Evolutionary conservation across 2,329 filamentous ascomycete genomes (phyloP), one percentile per base, ranked within the genome.

Genomic region (Fusarium zealandicum): DNA sequence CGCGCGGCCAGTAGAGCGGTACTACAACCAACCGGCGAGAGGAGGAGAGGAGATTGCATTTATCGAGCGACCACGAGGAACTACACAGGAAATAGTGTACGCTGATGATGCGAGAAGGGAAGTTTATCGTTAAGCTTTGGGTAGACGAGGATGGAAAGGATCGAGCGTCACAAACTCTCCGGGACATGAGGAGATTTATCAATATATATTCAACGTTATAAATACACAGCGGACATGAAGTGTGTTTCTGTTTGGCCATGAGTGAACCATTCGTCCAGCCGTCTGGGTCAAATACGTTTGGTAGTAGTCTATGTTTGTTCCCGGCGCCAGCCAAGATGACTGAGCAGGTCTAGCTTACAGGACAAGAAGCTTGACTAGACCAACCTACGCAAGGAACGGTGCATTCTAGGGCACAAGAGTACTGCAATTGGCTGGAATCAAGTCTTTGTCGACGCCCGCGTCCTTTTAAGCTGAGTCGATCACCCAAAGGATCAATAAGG

Each of bases 41-140:
- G 68, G 62, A 31, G 62, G 62, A 16, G 75, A 76, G 39, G 78
- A 78, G 31, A 69, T 79, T 35, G 68, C 76, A 3, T 82, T 78
- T 46, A 71, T 80, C 46, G 79, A 80, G 57, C 72, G 72, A 38
- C 76, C 78, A 13, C 71, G 73, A 44, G 72, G 71, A 40, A 67
- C 72, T 20, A 70, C 73, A 12, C 76, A 76, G 38, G 78, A 80
- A 30, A 72, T 80, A 20, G 71, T 78, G 16, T 82, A 82, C 57
- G 64, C 74, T n/a, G 76, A 80, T 33, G 73, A 76, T 56, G 69
- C 50, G 10, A 68, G 72, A 43, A 69, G 72, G 53, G 72, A 73
- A 32, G 56, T 73, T 14, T 77, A 76, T 51, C 71, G 72, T 43
- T 76, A 39, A 65, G 12, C 8, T 22, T 31, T 41, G 17, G 9